Evolutionary conservation across 2,329 filamentous ascomycete genomes (phyloP).

Genomic region (Ceratocystis diversiconidia): DNA sequence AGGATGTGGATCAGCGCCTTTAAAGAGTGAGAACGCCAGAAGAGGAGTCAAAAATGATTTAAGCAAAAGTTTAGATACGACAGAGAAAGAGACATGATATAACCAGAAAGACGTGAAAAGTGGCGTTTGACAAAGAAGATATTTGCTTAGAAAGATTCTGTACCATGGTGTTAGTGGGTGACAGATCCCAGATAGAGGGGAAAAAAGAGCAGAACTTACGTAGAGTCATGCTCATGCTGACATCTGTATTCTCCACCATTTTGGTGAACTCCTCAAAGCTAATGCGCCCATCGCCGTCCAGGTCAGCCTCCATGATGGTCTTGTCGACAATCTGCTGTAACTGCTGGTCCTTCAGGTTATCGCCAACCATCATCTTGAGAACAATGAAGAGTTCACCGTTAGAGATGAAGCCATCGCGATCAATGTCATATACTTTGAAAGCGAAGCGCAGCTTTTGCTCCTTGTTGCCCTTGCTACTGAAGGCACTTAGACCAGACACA

Average conservation of each 20-base stretch:
- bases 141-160: slow-evolving; percentile 14
- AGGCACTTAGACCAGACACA: slow-evolving; percentile 84
- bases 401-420: slow-evolving; percentile 95
- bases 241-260: slow-evolving; percentile 92
- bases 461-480: slow-evolving; percentile 97
- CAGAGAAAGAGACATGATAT: background rate
- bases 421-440: slow-evolving; percentile 99
- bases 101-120: background rate
- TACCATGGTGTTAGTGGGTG: slow-evolving; percentile 1
- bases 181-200: background rate
- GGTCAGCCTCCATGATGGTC: slow-evolving; percentile 98
- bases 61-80: background rate
- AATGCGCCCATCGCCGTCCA: slow-evolving; percentile 92
- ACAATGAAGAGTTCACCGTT: slow-evolving; percentile 99
- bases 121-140: background rate
- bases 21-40: background rate
- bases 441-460: slow-evolving; percentile 96
- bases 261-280: slow-evolving; percentile 98
- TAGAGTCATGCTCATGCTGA: slow-evolving; percentile 61
- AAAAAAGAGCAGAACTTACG: slow-evolving; percentile 31
- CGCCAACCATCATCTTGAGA: slow-evolving; percentile 99
- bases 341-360: slow-evolving; percentile 97
- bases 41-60: background rate
- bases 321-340: slow-evolving; percentile 99
- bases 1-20: background rate